Percentiles rank a stretch among this genome's conserved stretches.
phyloP scores from a whole-genome alignment of 1,139 yeast species.

The Pichia sp. region DNA sequence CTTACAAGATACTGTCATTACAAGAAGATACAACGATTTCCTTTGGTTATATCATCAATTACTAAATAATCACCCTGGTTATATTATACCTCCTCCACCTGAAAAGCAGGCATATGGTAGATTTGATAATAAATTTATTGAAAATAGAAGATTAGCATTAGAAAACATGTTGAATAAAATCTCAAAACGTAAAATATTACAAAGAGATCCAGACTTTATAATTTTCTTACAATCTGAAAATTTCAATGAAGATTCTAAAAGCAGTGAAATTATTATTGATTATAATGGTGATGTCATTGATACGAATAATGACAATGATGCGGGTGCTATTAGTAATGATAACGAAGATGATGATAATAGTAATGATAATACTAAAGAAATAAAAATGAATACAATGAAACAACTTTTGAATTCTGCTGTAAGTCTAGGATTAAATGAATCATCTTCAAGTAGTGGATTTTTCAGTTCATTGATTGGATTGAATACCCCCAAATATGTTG shows the following conservation, averaged over 20 bases:
- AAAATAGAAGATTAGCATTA: constrained; percentile 75
- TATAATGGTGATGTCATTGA: constrained; percentile 15
- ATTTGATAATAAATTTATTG: constrained; percentile 76
- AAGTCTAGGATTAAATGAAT: constrained; percentile 28
- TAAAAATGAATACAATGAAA: constrained; percentile 23
- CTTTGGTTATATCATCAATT: constrained; percentile 80
- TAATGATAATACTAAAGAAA: neutral
- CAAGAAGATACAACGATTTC: constrained; percentile 30
- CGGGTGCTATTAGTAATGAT: too few relatives aligned
- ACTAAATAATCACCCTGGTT: constrained; percentile 81
- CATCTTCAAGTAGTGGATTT: constrained; percentile 40
- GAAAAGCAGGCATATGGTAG: constrained; percentile 90
- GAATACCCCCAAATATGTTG: constrained; percentile 54
- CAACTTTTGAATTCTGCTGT: constrained; percentile 31
- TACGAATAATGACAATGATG: neutral
- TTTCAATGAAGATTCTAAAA: constrained; percentile 58
- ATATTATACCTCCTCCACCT: constrained; percentile 94
- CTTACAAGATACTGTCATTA: constrained; percentile 23
- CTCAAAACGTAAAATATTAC: constrained; percentile 47
- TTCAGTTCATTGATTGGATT: constrained; percentile 57
- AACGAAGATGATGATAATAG: neutral
- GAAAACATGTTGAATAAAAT: constrained; percentile 81
- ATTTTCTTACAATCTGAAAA: constrained; percentile 73
- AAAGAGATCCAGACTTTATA: constrained; percentile 67
- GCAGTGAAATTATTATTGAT: constrained; percentile 40